These are phyloP conservation scores for Cladobotryum mycophilum DNA, from an alignment of 2,329 filamentous ascomycete species.

Conservation along the genomic window DNA sequence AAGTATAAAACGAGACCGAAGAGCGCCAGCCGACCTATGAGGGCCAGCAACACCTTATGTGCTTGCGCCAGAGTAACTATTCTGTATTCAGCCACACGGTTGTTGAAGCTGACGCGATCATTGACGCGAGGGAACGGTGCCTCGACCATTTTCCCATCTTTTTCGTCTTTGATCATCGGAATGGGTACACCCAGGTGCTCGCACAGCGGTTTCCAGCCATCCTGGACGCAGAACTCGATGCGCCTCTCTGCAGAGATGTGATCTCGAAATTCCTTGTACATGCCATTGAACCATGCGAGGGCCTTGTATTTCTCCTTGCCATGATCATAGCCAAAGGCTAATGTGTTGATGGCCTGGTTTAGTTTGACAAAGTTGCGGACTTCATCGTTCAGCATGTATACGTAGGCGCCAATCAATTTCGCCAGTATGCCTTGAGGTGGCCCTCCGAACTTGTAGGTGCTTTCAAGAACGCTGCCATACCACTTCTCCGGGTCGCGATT, in stretches of 20 bases:
- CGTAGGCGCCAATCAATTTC: slow-evolving; percentile 19
- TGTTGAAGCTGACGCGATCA: too few relatives aligned
- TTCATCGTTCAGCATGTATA: slow-evolving; percentile 20
- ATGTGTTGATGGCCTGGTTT: slow-evolving; percentile 18
- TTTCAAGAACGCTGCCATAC: slow-evolving; percentile 26
- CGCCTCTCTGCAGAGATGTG: slow-evolving; percentile 20
- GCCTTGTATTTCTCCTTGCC: slow-evolving; percentile 30
- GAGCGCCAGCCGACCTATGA: too few relatives aligned
- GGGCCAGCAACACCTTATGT: too few relatives aligned
- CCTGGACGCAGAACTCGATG: too few relatives aligned
- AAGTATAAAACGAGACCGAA: too few relatives aligned
- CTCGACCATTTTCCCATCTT: too few relatives aligned
- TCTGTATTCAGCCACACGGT: too few relatives aligned
- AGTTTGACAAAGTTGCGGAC: slow-evolving; percentile 22
- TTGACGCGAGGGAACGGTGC: too few relatives aligned
- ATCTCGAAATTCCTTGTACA: slow-evolving; percentile 31
- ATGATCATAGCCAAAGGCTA: slow-evolving; percentile 25
- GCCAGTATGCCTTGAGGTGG: not conserved
- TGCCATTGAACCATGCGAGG: slow-evolving; percentile 29
- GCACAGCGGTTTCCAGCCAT: too few relatives aligned
- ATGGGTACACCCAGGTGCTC: too few relatives aligned
- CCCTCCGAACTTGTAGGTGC: slow-evolving; percentile 16
- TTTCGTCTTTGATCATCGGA: too few relatives aligned
- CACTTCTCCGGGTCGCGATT: slow-evolving; percentile 34
- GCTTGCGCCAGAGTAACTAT: too few relatives aligned